These are phyloP conservation scores for Micromonas commoda DNA, from an alignment of 139 green algal genomes.

Conservation along the genomic window DNA sequence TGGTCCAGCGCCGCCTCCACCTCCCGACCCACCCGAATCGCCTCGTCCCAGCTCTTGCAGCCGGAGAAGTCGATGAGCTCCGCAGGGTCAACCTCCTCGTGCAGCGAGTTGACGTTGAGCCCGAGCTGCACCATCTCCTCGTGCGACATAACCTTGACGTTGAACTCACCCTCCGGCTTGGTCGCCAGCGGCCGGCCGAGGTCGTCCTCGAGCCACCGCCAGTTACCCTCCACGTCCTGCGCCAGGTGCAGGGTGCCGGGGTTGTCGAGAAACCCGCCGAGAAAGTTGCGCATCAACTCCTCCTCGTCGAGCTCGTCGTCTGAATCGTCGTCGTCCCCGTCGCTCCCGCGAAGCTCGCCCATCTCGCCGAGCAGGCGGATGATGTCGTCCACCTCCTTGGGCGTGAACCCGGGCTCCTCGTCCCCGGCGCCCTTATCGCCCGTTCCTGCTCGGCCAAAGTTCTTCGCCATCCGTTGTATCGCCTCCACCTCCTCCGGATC, in stretches of 20 bases:
- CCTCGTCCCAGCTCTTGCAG: background rate
- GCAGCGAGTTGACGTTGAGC: constrained; percentile 21
- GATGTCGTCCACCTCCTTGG: background rate
- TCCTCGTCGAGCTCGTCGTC: background rate
- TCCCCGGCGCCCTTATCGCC: too few relatives aligned
- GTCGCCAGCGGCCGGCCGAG: background rate
- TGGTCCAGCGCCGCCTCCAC: background rate
- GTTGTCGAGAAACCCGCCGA: background rate
- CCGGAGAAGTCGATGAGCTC: background rate
- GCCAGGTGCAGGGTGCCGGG: background rate
- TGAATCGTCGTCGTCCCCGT: constrained; percentile 2
- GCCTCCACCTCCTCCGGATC: too few relatives aligned
- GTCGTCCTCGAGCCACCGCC: constrained; percentile 22
- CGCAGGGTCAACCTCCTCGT: constrained; percentile 16
- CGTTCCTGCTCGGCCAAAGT: too few relatives aligned
- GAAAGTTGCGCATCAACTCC: background rate
- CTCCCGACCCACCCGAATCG: background rate
- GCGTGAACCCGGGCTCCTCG: background rate
- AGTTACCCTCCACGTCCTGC: constrained; percentile 18
- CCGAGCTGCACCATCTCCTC: constrained; percentile 6
- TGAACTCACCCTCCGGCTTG: background rate
- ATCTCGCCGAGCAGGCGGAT: background rate
- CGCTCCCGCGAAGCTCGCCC: background rate
- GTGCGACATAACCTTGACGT: background rate
- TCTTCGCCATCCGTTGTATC: too few relatives aligned